These are phyloP conservation scores for Quercus tomentella DNA, from an alignment of 331 rosid species.

Conservation along the genomic window DNA sequence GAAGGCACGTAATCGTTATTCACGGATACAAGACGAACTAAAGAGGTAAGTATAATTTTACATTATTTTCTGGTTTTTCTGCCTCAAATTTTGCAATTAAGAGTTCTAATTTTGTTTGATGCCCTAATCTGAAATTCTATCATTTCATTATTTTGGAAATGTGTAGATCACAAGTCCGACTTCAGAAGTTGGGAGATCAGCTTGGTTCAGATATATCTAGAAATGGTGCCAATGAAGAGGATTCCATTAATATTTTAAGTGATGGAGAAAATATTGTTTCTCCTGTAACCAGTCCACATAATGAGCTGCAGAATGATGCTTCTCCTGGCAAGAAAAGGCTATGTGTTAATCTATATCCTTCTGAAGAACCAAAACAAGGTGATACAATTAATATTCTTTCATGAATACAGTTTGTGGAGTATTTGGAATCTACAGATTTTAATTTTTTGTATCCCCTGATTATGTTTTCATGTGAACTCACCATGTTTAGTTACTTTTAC, in stretches of 20 bases:
- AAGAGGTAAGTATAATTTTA: slow-evolving; percentile 48
- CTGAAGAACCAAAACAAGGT: slow-evolving; percentile 56
- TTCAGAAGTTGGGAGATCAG: slow-evolving; percentile 76
- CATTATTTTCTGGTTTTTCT: background rate
- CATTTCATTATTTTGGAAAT: slow-evolving; percentile 23
- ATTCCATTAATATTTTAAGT: slow-evolving; percentile 72
- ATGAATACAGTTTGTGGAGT: background rate
- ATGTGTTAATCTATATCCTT: slow-evolving; percentile 30
- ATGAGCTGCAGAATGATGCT: slow-evolving; percentile 41
- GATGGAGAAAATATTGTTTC: slow-evolving; percentile 62
- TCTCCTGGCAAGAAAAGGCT: slow-evolving; percentile 55
- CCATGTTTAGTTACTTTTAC: background rate
- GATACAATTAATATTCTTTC: slow-evolving; percentile 6
- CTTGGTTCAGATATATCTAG: slow-evolving; percentile 63
- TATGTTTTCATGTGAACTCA: background rate
- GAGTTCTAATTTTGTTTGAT: background rate
- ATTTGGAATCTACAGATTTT: background rate
- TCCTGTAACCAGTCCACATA: slow-evolving; percentile 35
- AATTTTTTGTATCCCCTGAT: background rate
- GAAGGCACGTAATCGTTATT: slow-evolving; percentile 53
- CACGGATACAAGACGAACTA: slow-evolving; percentile 72
- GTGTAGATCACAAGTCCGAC: slow-evolving; percentile 73
- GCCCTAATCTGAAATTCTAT: slow-evolving; percentile 5
- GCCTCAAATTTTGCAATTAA: background rate
- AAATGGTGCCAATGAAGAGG: slow-evolving; percentile 72